Evolutionary conservation across 495 filamentous ascomycete genomes (phyloP).

Genomic region (Aspergillus affinis): DNA sequence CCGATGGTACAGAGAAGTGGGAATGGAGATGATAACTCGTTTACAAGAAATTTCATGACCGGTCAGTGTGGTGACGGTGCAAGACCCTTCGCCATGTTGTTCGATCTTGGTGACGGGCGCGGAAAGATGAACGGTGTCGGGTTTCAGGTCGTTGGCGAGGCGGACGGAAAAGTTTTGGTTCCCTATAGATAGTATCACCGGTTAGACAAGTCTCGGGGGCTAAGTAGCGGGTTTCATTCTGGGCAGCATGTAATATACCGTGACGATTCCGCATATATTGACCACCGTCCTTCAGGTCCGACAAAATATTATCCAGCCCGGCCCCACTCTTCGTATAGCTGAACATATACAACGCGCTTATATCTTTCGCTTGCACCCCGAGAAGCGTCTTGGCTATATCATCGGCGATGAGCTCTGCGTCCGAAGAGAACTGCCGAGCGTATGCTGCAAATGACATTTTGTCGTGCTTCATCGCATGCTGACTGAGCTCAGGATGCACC

Average conservation of each 20-base stretch:
- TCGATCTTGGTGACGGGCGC: background rate
- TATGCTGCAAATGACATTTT: background rate
- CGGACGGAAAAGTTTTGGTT: background rate
- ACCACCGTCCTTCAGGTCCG: background rate
- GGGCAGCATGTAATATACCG: background rate
- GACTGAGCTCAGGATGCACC: background rate
- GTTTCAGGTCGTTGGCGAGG: background rate
- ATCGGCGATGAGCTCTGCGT: background rate
- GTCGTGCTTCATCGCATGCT: background rate
- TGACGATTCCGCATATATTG: background rate
- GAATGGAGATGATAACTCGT: background rate
- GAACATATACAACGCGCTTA: background rate
- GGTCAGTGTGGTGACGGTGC: background rate
- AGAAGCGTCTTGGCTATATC: background rate
- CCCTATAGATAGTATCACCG: background rate
- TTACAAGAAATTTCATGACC: background rate
- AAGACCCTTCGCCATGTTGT: background rate
- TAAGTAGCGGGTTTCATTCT: too few relatives aligned
- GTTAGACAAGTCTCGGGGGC: too few relatives aligned
- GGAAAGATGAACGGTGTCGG: background rate
- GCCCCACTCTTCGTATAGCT: background rate
- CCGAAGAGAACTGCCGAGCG: background rate
- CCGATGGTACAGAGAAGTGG: background rate
- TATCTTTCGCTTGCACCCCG: background rate
- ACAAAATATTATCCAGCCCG: background rate